A percentile compares a stretch with the other conserved stretches of the same genome.
Evolutionary conservation across 208 protist species (phyloP).

Genomic region (Vickermania ingenoplastis): DNA sequence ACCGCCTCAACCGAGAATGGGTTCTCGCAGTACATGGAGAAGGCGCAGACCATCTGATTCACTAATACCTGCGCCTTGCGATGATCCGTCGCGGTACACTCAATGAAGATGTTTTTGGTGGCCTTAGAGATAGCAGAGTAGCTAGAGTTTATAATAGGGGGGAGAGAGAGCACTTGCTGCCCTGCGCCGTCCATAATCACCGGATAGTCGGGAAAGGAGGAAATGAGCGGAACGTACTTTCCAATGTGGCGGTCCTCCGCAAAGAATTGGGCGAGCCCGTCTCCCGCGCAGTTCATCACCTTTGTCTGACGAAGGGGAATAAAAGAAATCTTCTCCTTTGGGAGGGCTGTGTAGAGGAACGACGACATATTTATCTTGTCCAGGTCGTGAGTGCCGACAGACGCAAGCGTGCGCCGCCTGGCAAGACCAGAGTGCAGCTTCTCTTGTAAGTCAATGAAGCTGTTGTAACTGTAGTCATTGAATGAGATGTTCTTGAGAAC

Average conservation of each 20-base stretch:
- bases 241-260: conserved; percentile 82
- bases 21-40: conserved; percentile 89
- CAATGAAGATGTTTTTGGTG: conserved; percentile 99
- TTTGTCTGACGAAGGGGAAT: conserved; percentile 86
- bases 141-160: conserved; percentile 99
- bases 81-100: conserved; percentile 97
- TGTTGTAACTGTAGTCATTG: conserved; percentile 89
- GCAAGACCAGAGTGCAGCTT: conserved; percentile 98
- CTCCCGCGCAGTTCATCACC: conserved; percentile 62
- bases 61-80: conserved; percentile 95
- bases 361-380: conserved; percentile 89
- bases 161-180: conserved; percentile 93
- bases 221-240: conserved; percentile 80
- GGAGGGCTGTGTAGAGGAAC: conserved; percentile 80
- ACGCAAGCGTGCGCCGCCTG: conserved; percentile 94
- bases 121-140: conserved; percentile 95
- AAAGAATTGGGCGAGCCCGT: conserved; percentile 84
- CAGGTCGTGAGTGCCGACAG: conserved; percentile 99
- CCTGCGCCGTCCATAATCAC: conserved; percentile 60
- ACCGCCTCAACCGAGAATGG: conserved; percentile 89
- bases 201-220: conserved; percentile 61
- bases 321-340: conserved; percentile 91
- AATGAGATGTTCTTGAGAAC: conserved; percentile 96
- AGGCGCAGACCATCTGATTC: conserved; percentile 95
- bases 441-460: conserved; percentile 98